Percentiles rank a stretch among this genome's conserved stretches.
phyloP scores from a whole-genome alignment of 768 basidiomycete species.

The Clathrus columnatus region DNA sequence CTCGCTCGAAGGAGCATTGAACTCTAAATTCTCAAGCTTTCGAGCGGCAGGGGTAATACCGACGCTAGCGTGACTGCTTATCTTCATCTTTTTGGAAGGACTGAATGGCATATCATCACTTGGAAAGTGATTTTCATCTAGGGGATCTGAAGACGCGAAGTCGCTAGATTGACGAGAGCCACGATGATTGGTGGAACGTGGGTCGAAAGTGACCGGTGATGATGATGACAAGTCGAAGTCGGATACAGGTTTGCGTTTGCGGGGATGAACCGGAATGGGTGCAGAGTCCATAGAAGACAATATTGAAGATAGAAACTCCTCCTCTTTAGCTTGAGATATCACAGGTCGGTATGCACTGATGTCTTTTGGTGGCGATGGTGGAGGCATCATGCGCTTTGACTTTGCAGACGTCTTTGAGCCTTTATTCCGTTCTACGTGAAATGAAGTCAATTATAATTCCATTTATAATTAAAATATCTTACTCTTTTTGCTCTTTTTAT shows the following conservation, averaged over 20 bases:
- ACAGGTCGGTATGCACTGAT: constrained; percentile 76
- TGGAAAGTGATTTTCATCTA: constrained; percentile 25
- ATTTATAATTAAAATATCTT: not conserved
- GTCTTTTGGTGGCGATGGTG: constrained; percentile 43
- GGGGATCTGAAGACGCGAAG: constrained; percentile 13
- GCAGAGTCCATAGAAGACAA: constrained; percentile 57
- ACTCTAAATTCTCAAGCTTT: constrained; percentile 48
- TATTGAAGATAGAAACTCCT: constrained; percentile 81
- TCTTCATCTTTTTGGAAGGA: constrained; percentile 60
- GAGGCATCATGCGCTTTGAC: constrained; percentile 39
- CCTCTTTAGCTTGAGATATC: constrained; percentile 70
- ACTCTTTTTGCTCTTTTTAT: constrained; percentile 18
- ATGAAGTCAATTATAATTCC: not conserved
- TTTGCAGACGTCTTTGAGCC: constrained; percentile 35
- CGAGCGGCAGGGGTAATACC: constrained; percentile 48
- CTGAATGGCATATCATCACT: constrained; percentile 59
- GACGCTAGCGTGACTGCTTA: constrained; percentile 22
- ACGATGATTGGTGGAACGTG: constrained; percentile 27
- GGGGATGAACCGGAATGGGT: constrained; percentile 21
- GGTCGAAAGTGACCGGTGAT: constrained; percentile 25
- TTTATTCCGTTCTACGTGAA: constrained; percentile 10
- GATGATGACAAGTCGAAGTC: constrained; percentile 32
- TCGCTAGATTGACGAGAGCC: constrained; percentile 8
- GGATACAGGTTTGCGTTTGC: constrained; percentile 59
- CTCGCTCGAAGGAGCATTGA: constrained; percentile 40